A percentile compares a stretch with the other conserved stretches of the same genome.
Conservation (phyloP, 345 rosid species). For the Combretum micranthum region DNA sequence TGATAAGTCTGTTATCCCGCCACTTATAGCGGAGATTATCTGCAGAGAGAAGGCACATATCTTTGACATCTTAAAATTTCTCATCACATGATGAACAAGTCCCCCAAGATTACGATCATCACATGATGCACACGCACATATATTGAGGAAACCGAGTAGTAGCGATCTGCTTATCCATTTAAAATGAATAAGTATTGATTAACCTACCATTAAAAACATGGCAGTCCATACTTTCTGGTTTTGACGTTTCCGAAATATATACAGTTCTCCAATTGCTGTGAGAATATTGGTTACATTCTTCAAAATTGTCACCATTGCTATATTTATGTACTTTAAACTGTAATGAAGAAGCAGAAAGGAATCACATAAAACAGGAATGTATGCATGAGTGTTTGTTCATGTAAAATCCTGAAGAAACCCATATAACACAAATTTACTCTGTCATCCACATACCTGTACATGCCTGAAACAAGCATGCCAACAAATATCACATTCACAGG, state of each 20-base stretch:
- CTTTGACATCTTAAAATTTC: neutral
- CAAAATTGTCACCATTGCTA: constrained; percentile 95
- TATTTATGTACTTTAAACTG: constrained; percentile 86
- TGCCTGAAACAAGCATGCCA: constrained; percentile 91
- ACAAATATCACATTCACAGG: constrained; percentile 90
- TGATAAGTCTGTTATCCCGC: constrained; percentile 85
- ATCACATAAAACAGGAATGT: neutral
- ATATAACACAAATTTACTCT: neutral
- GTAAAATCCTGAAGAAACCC: neutral
- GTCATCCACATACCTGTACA: constrained; percentile 63
- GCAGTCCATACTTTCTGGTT: constrained; percentile 91
- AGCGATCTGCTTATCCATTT: neutral
- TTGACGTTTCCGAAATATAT: constrained; percentile 78
- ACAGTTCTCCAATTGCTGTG: constrained; percentile 82
- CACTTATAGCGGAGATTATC: constrained; percentile 81
- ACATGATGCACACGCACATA: too few relatives aligned
- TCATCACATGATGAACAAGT: neutral
- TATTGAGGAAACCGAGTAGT: too few relatives aligned
- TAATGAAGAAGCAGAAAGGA: constrained; percentile 18
- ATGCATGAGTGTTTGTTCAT: neutral
- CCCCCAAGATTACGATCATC: too few relatives aligned
- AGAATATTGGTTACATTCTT: constrained; percentile 90
- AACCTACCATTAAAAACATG: constrained; percentile 77
- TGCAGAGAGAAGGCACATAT: constrained; percentile 18
- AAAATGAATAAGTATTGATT: neutral